Evolutionary conservation across 2,329 filamentous ascomycete genomes (phyloP).

Genomic region (Mollisiaceae sp.): DNA sequence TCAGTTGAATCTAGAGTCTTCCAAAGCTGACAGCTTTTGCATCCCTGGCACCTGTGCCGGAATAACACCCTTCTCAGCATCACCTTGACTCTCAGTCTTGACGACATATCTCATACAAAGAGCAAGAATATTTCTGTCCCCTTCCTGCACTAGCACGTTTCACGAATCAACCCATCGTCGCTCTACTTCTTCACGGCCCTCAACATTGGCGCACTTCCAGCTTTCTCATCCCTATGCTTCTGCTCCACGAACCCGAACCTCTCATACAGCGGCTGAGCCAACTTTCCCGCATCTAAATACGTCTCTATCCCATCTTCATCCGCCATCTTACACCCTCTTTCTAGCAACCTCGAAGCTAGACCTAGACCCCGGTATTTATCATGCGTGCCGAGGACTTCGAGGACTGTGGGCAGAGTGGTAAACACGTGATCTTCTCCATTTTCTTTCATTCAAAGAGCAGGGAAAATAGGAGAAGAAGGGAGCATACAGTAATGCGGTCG

Average conservation of each 20-base stretch:
- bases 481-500: conserved; percentile 23
- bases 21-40: no score
- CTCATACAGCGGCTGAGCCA: conserved; percentile 21
- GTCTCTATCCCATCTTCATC: conserved; percentile 19
- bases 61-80: no score
- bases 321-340: conserved; percentile 16
- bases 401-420: conserved; percentile 11
- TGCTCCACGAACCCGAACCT: conserved; percentile 17
- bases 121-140: no score
- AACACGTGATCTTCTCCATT: no score
- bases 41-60: no score
- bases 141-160: background rate
- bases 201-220: background rate
- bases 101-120: no score
- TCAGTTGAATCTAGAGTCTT: no score
- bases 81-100: no score
- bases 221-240: background rate
- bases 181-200: background rate
- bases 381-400: conserved; percentile 17
- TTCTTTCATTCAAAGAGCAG: no score
- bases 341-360: conserved; percentile 11
- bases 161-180: background rate
- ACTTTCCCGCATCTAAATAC: conserved; percentile 24
- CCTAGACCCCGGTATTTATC: conserved; percentile 13
- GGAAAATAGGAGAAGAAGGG: background rate